Base-by-base conservation (phyloP, 805 yeast species). In the Wickerhamiella qilinensis region DNA sequence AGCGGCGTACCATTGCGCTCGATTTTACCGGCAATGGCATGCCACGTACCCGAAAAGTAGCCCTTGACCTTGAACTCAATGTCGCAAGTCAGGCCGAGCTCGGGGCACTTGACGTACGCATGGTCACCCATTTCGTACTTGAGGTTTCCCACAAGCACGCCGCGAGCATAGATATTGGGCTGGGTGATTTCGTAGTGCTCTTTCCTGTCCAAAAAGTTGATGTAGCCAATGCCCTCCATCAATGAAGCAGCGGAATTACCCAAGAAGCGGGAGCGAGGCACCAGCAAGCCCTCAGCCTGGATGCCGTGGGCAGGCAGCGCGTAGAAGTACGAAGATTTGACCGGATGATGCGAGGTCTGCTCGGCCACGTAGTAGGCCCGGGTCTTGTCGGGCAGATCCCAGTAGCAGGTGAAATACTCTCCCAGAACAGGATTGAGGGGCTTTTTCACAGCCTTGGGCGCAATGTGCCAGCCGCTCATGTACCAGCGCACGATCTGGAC, bases 291-390 rank as follows among this genome's bases (percentile, higher is more conserved):
- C 53, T 91, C 98, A 18, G 78, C 84, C 45, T 91, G 71, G 42
- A 91, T 81, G 47, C 73, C 72, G 42, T 71, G 70, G 41, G 74
- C 79, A 0, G 98, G 98, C 28, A 82, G 70, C 59, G 77, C 65
- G 56, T 83, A 91, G 54, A 85, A 91, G 58, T 88, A 91, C 0
- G 94, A 77, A 1, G 95, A 83, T 55, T 91, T 80, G 12, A 98
- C 98, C n/a, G 98, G 97, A 56, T 91, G 98, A 53, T 91, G 98
- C 24, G 94, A 81, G 0, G 96, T 86, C 58, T 91, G 98, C 57
- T 91, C 98, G 1, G 96, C 68, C 17, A 88, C 59, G 56, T 88
- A 91, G 55, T 71, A 88, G 0, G 95, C 94, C 37, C 69, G 69
- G 3, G 68, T 55, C 22, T 66, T 70, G 37, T 79, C 73, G 9